Evolutionary conservation across 306 rosid species (phyloP), one percentile per base, ranked within the genome.

Genomic region (Nissolia schottii): DNA sequence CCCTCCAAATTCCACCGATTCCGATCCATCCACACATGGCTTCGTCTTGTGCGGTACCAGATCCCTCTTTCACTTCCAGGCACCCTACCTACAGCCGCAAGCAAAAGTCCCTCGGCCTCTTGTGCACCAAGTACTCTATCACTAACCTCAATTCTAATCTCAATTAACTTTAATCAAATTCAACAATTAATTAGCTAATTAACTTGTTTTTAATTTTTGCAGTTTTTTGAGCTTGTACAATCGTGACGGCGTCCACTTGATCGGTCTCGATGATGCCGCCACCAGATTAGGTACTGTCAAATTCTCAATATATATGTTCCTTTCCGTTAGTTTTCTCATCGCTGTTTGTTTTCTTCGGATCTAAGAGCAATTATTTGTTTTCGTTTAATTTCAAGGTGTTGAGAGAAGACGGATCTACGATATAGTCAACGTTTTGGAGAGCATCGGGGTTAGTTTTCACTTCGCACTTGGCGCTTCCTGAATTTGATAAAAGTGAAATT

Each of bases 241-340:
- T 55, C 84, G 89, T 16, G 93, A 89, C 9, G 82, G 74, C 0
- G 78, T 88, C 1, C 91, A 85, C 25, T 79, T 83, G 5, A 75
- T 95, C 1, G 96, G 99, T 9, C 92, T 95, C n/a, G 99, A 95
- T 14, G 96, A 95, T 68, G 99, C 99, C 1, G 96, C 99, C 31
- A 4, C 89, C 3, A 56, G 81, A 70, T 80, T 95, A 87, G 99
- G 98, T 93, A 8, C 19, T n/a, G n/a, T n/a, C n/a, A n/a, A n/a
- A n/a, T n/a, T n/a, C n/a, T n/a, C n/a, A n/a, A n/a, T n/a, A n/a
- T n/a, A n/a, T n/a, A n/a, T n/a, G n/a, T n/a, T n/a, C n/a, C n/a
- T n/a, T n/a, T n/a, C n/a, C n/a, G n/a, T 15, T 9, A 7, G 40
- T 7, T 7, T 4, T 31, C 0, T 2, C 10, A n/a, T n/a, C n/a